A percentile compares a stretch with the other conserved stretches of the same genome.
phyloP scores from a whole-genome alignment of 345 rosid species.

The Hypericum androsaemum region DNA sequence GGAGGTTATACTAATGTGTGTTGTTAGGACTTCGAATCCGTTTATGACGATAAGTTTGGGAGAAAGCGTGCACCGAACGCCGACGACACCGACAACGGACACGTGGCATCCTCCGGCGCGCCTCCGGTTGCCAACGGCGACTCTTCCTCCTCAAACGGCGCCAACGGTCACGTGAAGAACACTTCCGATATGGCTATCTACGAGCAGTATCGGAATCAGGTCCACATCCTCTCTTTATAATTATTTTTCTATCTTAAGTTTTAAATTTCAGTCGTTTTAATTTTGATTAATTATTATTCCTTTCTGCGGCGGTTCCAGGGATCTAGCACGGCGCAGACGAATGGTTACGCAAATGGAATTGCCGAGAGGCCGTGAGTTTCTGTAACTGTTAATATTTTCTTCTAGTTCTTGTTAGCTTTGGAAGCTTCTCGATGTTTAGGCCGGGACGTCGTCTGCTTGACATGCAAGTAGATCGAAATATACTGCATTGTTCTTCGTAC shows the following conservation, averaged over 20 bases:
- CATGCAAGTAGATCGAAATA: no score
- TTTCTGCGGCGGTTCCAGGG: constrained; percentile 28
- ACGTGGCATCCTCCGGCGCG: constrained; percentile 15
- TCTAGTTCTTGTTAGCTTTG: not conserved
- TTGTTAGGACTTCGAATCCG: constrained; percentile 59
- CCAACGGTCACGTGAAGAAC: constrained; percentile 37
- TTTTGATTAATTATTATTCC: constrained; percentile 1
- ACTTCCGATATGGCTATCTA: constrained; percentile 54
- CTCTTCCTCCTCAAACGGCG: constrained; percentile 9
- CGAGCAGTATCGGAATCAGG: constrained; percentile 62
- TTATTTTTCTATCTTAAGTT: not conserved
- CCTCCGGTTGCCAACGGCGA: constrained; percentile 24
- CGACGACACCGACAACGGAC: constrained; percentile 22
- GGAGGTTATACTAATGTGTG: constrained; percentile 16
- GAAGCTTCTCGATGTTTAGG: not conserved
- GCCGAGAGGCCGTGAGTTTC: constrained; percentile 51
- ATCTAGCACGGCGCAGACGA: constrained; percentile 22
- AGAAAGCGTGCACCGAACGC: constrained; percentile 50
- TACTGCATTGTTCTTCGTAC: no score
- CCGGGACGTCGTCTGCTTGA: no score
- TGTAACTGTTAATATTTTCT: not conserved
- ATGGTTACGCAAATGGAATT: constrained; percentile 34
- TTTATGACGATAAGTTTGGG: constrained; percentile 89
- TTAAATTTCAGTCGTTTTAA: not conserved
- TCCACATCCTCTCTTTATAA: constrained; percentile 5